phyloP scores from a whole-genome alignment of 352 stramenopile genomes.

The Phytophthora constricta region DNA sequence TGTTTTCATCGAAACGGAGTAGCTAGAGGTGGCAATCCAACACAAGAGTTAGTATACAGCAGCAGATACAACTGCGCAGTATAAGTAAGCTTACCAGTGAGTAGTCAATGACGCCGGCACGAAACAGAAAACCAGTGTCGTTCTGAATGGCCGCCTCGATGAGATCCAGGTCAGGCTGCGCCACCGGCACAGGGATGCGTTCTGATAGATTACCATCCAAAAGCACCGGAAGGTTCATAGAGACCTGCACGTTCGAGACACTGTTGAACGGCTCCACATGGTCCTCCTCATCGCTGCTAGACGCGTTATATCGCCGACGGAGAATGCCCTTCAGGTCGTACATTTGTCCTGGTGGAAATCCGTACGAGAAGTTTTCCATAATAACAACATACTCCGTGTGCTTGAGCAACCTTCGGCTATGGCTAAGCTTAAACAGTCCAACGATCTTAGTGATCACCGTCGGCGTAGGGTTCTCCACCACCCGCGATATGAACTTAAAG shows the following conservation, averaged over 20 bases:
- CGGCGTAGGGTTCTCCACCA: slow-evolving; percentile 60
- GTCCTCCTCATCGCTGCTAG: slow-evolving; percentile 46
- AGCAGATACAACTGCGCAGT: too few relatives aligned
- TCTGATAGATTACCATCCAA: slow-evolving; percentile 85
- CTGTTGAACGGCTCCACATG: slow-evolving; percentile 42
- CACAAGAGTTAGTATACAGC: slow-evolving; percentile 17
- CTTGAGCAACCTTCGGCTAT: slow-evolving; percentile 65
- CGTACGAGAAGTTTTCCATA: slow-evolving; percentile 89
- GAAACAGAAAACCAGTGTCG: slow-evolving; percentile 78
- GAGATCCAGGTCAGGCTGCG: slow-evolving; percentile 61
- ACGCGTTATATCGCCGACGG: slow-evolving; percentile 68
- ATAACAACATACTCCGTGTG: slow-evolving; percentile 86
- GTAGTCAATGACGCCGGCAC: slow-evolving; percentile 86
- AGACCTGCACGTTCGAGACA: slow-evolving; percentile 56
- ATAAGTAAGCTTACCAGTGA: slow-evolving; percentile 64
- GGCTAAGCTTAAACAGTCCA: slow-evolving; percentile 80
- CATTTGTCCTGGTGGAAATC: slow-evolving; percentile 78
- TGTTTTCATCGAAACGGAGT: slow-evolving; percentile 84
- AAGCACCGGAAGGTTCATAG: slow-evolving; percentile 70
- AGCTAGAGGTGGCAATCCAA: slow-evolving; percentile 41
- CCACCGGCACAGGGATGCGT: slow-evolving; percentile 79
- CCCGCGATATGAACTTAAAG: slow-evolving; percentile 84
- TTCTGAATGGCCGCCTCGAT: slow-evolving; percentile 78
- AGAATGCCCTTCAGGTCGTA: slow-evolving; percentile 90
- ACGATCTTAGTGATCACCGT: slow-evolving; percentile 89